Evolutionary conservation across 306 rosid genomes (phyloP).

Genomic region (Abrus precatorius): DNA sequence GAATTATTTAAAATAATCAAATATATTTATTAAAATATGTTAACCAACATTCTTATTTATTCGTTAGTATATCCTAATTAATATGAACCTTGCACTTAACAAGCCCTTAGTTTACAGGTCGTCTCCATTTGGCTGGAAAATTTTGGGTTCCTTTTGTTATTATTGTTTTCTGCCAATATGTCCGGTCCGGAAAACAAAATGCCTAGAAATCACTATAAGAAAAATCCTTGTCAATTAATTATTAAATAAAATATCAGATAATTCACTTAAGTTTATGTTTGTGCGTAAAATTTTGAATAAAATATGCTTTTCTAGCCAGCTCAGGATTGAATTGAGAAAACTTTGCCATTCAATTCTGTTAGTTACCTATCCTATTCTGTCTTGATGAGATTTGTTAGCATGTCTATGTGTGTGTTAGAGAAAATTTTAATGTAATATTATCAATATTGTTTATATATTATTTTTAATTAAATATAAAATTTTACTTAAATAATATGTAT

Average conservation of each 20-base stretch:
- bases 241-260: neutral
- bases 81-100: neutral
- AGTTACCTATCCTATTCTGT: neutral
- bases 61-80: neutral
- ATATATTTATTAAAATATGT: neutral
- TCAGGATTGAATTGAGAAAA: neutral
- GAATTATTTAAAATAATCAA: no score
- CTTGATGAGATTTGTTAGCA: no score
- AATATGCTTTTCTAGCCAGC: neutral
- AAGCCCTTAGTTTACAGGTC: conserved; percentile 23
- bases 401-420: no score
- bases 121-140: conserved; percentile 39
- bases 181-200: no score
- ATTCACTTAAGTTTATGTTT: neutral
- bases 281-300: neutral
- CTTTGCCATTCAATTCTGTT: neutral
- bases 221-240: neutral
- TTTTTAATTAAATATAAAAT: no score
- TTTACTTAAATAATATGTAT: no score
- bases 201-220: neutral
- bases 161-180: neutral
- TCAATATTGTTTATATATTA: no score
- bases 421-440: no score
- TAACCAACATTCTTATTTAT: neutral
- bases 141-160: neutral